phyloP scores from a whole-genome alignment of 345 rosid species.

The Citrus inodora region DNA sequence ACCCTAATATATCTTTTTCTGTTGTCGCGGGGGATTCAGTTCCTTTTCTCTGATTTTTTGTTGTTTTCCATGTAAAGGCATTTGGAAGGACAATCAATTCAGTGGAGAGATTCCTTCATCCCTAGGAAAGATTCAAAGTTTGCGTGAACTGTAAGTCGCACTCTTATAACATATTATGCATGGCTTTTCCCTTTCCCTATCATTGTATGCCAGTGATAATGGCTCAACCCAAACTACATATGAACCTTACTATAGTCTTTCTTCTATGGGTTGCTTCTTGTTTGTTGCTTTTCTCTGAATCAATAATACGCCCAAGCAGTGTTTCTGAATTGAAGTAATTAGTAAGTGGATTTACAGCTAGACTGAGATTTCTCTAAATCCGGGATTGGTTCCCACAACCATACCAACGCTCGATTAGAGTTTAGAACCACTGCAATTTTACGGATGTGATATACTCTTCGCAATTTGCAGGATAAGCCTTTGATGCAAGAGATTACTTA shows the following conservation, averaged over 20 bases:
- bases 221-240: too few relatives aligned
- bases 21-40: conserved; percentile 1
- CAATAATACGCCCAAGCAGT: neutral
- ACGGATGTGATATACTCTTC: neutral
- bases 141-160: conserved; percentile 72
- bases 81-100: conserved; percentile 68
- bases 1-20: neutral
- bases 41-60: conserved; percentile 13
- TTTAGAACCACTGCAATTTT: neutral
- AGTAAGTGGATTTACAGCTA: neutral
- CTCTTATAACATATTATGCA: conserved; percentile 14
- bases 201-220: neutral
- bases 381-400: neutral
- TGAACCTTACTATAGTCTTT: neutral
- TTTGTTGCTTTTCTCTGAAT: neutral
- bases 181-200: neutral
- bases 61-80: conserved; percentile 46
- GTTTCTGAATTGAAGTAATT: neutral
- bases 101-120: conserved; percentile 63
- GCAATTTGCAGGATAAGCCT: neutral
- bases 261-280: neutral
- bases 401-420: neutral
- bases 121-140: conserved; percentile 44
- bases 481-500: neutral
- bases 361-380: neutral